Evolutionary conservation across 2,329 filamentous ascomycete genomes (phyloP).

Genomic region (Colletotrichum sansevieriae): DNA sequence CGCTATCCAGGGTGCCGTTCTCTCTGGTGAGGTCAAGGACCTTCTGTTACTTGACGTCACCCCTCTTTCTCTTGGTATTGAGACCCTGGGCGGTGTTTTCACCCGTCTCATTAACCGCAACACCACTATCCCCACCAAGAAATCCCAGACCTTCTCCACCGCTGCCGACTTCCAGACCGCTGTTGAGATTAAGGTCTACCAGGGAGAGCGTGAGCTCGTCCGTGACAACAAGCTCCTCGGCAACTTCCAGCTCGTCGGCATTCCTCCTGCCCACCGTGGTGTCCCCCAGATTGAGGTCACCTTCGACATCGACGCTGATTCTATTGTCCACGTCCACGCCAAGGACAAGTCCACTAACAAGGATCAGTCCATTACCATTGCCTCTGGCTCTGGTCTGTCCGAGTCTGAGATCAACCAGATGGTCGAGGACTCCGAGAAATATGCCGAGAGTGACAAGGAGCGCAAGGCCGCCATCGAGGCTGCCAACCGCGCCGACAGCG

Average conservation of each 20-base stretch:
- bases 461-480: conserved; percentile 95
- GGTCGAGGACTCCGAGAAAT: conserved; percentile 98
- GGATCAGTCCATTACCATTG: conserved; percentile 99
- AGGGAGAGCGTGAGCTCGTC: conserved; percentile 99
- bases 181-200: conserved; percentile 99
- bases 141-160: conserved; percentile 98
- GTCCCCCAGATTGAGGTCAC: conserved; percentile 98
- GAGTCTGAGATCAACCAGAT: conserved; percentile 96
- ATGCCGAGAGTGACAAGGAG: conserved; percentile 94
- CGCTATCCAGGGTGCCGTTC: conserved; percentile 95
- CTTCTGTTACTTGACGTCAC: conserved; percentile 96
- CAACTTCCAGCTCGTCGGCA: conserved; percentile 99
- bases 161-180: conserved; percentile 98
- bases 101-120: conserved; percentile 98
- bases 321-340: conserved; percentile 96
- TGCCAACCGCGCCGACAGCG: conserved; percentile 96
- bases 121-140: conserved; percentile 99
- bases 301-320: conserved; percentile 98
- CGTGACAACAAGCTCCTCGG: conserved; percentile 98
- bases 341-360: conserved; percentile 99
- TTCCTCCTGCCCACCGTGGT: conserved; percentile 94
- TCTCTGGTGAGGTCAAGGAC: conserved; percentile 96
- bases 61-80: conserved; percentile 95
- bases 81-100: conserved; percentile 98
- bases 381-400: conserved; percentile 95